Conservation (phyloP, 2,329 filamentous ascomycete species). For the Beauveria varroae region DNA sequence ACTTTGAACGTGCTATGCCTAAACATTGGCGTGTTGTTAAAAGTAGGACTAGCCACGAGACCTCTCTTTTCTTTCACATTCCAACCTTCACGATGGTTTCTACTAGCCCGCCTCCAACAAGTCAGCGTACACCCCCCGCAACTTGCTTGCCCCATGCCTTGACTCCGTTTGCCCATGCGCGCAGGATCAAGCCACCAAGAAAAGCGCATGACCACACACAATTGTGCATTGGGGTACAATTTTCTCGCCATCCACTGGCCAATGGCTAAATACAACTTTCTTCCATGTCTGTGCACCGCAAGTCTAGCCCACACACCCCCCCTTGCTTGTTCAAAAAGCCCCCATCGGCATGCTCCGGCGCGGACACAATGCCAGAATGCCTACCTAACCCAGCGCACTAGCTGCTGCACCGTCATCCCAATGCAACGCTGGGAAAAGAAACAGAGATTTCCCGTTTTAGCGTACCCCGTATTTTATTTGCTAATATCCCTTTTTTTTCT, state of each 20-base stretch:
- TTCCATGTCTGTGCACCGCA: background rate
- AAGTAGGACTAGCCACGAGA: background rate
- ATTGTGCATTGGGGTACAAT: background rate
- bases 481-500: background rate
- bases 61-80: background rate
- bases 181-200: background rate
- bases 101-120: background rate
- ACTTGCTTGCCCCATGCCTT: too few relatives aligned
- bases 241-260: background rate
- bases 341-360: slow-evolving; percentile 7
- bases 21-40: background rate
- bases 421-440: background rate
- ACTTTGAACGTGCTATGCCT: background rate
- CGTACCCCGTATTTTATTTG: background rate
- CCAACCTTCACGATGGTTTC: slow-evolving; percentile 1
- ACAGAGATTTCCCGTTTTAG: background rate
- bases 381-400: slow-evolving; percentile 7
- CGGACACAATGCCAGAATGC: background rate
- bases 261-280: background rate
- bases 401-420: background rate
- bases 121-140: too few relatives aligned
- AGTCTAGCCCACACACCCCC: background rate
- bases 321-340: background rate
- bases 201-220: background rate
- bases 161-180: background rate